A percentile compares a stretch with the other conserved stretches of the same genome.
These are phyloP conservation scores for Russula compacta DNA, from an alignment of 768 basidiomycete species.

Conservation along the genomic window DNA sequence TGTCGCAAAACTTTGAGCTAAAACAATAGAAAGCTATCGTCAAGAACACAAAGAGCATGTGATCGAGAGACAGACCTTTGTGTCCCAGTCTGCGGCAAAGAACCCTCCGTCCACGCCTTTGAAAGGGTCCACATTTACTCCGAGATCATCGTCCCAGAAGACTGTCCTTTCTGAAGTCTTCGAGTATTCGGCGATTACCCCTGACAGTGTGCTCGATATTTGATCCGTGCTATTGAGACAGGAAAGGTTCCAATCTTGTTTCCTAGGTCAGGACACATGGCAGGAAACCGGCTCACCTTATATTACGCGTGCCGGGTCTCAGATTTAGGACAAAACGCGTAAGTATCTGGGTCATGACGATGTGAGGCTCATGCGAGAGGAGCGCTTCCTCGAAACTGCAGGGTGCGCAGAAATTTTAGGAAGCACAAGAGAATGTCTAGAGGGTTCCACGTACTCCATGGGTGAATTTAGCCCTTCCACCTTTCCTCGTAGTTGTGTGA, in stretches of 20 bases:
- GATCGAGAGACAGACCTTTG: slow-evolving; percentile 51
- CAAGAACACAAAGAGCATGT: slow-evolving; percentile 21
- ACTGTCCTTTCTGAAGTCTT: slow-evolving; percentile 65
- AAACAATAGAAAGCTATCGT: slow-evolving; percentile 11
- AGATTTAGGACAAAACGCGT: slow-evolving; percentile 73
- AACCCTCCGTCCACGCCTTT: slow-evolving; percentile 57
- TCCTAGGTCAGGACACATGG: slow-evolving; percentile 25
- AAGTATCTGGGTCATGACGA: slow-evolving; percentile 64
- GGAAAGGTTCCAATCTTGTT: slow-evolving; percentile 29
- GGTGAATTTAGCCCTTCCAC: slow-evolving; percentile 71
- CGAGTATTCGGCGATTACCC: slow-evolving; percentile 62
- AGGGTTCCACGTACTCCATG: slow-evolving; percentile 60
- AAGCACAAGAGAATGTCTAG: slow-evolving; percentile 17
- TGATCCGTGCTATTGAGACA: slow-evolving; percentile 57
- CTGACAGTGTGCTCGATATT: slow-evolving; percentile 66
- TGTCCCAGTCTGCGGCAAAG: slow-evolving; percentile 72
- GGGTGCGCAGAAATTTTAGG: slow-evolving; percentile 11
- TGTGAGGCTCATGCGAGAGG: slow-evolving; percentile 60
- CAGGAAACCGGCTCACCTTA: slow-evolving; percentile 53
- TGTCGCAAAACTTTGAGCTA: slow-evolving; percentile 79
- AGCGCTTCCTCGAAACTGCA: slow-evolving; percentile 73
- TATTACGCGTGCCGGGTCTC: slow-evolving; percentile 82
- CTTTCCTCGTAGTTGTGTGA: slow-evolving; percentile 65
- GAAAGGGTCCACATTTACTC: slow-evolving; percentile 68
- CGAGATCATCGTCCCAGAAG: slow-evolving; percentile 69